Evolutionary conservation across 1,139 yeast genomes (phyloP).

Genomic region (Suhomyces terraborum): DNA sequence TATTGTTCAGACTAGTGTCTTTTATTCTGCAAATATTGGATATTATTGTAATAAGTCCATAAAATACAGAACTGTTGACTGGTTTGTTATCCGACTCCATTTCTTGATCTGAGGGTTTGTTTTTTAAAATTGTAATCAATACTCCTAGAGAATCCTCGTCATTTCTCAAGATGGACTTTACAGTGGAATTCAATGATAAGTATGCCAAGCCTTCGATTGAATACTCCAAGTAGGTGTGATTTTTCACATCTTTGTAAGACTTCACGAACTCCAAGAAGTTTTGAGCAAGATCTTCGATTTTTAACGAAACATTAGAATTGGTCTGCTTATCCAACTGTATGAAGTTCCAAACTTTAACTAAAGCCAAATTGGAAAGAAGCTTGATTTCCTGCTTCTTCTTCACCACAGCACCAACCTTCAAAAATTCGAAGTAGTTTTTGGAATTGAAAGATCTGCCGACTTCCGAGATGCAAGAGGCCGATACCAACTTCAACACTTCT

Average conservation of each 20-base stretch:
- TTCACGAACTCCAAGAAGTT: slow-evolving; percentile 11
- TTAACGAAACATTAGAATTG: background rate
- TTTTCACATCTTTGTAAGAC: background rate
- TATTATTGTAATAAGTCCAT: slow-evolving; percentile 42
- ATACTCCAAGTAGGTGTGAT: slow-evolving; percentile 21
- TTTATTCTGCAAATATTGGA: slow-evolving; percentile 39
- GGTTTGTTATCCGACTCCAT: background rate
- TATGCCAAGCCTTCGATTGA: slow-evolving; percentile 52
- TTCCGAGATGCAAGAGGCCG: slow-evolving; percentile 41
- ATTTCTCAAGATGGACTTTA: slow-evolving; percentile 34
- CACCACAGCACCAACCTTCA: slow-evolving; percentile 26
- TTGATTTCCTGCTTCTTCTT: slow-evolving; percentile 23
- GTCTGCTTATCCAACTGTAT: slow-evolving; percentile 29
- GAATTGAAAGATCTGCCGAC: slow-evolving; percentile 37
- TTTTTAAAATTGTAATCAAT: slow-evolving; percentile 19
- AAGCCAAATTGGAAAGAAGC: slow-evolving; percentile 35
- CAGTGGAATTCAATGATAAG: slow-evolving; percentile 38
- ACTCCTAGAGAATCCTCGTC: slow-evolving; percentile 33
- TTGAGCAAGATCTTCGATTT: slow-evolving; percentile 10
- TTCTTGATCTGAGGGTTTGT: slow-evolving; percentile 1
- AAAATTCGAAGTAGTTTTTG: slow-evolving; percentile 30
- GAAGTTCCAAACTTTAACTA: slow-evolving; percentile 49
- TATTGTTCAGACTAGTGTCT: slow-evolving; percentile 18
- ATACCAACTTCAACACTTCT: slow-evolving; percentile 29
- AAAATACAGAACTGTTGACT: slow-evolving; percentile 19